These are phyloP conservation scores for Microbotryum intermedium DNA, from an alignment of 1,284 basidiomycete genomes.

Conservation along the genomic window DNA sequence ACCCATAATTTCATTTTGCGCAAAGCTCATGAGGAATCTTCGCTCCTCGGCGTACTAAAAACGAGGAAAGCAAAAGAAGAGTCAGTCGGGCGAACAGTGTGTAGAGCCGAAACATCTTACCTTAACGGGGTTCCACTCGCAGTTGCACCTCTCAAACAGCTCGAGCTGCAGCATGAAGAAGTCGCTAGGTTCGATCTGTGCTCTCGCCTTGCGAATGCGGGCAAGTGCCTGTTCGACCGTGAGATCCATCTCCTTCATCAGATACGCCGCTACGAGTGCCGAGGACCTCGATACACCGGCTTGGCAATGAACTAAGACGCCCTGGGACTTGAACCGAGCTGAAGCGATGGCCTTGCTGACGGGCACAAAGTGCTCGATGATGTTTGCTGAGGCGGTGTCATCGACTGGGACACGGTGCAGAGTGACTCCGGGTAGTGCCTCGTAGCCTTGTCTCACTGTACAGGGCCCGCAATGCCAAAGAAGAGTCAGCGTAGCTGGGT, in stretches of 20 bases:
- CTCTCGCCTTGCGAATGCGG: constrained; percentile 33
- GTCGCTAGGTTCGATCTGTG: constrained; percentile 36
- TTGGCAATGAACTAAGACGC: constrained; percentile 41
- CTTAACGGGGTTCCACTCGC: constrained; percentile 36
- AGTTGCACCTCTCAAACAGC: constrained; percentile 38
- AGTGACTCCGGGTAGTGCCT: constrained; percentile 26
- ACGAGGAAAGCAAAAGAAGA: neutral
- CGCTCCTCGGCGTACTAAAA: constrained; percentile 36
- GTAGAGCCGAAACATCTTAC: constrained; percentile 1
- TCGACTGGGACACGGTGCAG: constrained; percentile 38
- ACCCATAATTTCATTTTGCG: constrained; percentile 33
- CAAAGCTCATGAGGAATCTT: constrained; percentile 40
- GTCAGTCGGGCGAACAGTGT: neutral
- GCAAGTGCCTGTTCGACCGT: constrained; percentile 36
- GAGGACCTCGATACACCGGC: constrained; percentile 39
- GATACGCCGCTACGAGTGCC: constrained; percentile 39
- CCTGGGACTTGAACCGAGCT: constrained; percentile 32
- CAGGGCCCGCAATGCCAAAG: neutral
- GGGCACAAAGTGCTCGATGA: constrained; percentile 37
- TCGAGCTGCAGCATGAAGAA: constrained; percentile 40
- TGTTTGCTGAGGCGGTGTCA: constrained; percentile 38
- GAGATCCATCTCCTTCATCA: constrained; percentile 37
- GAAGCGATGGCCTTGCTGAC: constrained; percentile 35
- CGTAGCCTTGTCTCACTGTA: constrained; percentile 32
- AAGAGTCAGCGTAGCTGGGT: neutral